These are phyloP conservation scores for Pleodorina starrii DNA, from an alignment of 139 green algal species.

Conservation along the genomic window DNA sequence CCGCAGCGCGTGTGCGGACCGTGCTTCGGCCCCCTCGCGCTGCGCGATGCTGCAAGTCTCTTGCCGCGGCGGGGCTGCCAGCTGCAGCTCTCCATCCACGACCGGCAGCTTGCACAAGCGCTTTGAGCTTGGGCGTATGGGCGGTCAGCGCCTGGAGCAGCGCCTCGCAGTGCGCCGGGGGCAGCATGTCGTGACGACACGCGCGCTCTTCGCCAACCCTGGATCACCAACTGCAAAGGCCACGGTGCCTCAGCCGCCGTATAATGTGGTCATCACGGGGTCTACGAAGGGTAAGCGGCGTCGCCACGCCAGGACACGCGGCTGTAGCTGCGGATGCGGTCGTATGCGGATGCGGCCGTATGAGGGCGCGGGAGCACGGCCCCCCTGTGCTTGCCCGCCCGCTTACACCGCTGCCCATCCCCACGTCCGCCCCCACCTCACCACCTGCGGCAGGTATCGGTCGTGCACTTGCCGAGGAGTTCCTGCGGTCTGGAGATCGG, in stretches of 20 bases:
- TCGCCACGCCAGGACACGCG: too few species aligned
- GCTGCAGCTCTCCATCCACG: conserved; percentile 7
- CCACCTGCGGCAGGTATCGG: conserved; percentile 87
- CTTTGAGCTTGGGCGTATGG: too few species aligned
- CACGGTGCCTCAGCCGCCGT: conserved; percentile 51
- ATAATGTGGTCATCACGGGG: conserved; percentile 79
- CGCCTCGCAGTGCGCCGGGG: neutral
- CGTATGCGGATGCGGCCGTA: too few species aligned
- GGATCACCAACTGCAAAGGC: neutral
- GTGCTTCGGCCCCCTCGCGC: neutral
- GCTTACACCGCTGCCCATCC: too few species aligned
- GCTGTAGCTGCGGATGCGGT: too few species aligned
- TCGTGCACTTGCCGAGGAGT: conserved; percentile 84
- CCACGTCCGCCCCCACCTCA: neutral
- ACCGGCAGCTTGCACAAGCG: too few species aligned
- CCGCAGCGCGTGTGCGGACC: neutral
- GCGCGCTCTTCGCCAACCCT: neutral
- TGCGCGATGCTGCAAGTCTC: neutral
- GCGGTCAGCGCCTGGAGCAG: too few species aligned
- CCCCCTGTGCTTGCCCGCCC: too few species aligned
- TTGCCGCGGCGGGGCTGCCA: neutral
- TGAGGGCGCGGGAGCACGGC: too few species aligned
- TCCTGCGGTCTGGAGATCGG: conserved; percentile 76
- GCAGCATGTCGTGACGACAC: neutral
- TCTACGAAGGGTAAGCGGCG: conserved; percentile 69